Percentiles rank a stretch among this genome's conserved stretches.
phyloP scores from a whole-genome alignment of 495 filamentous ascomycete genomes.

The Xylaria grammica region DNA sequence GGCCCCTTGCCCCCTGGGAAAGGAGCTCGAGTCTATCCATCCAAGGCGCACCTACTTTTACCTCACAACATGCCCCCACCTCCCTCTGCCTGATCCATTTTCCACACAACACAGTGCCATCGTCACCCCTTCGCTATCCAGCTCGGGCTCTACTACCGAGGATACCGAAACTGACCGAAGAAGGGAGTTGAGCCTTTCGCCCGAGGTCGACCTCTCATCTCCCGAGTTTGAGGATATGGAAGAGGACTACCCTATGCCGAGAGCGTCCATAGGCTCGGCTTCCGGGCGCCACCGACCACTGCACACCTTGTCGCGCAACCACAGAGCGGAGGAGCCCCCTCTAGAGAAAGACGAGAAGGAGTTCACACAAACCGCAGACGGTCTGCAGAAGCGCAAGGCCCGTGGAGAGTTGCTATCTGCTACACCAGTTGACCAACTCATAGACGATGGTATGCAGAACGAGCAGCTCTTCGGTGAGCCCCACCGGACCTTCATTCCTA shows the following conservation, averaged over 20 bases:
- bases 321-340: slow-evolving; percentile 78
- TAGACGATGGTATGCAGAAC: slow-evolving; percentile 57
- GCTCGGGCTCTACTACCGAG: slow-evolving; percentile 67
- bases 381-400: slow-evolving; percentile 76
- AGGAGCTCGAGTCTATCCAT: slow-evolving; percentile 89
- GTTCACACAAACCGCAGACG: slow-evolving; percentile 92
- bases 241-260: slow-evolving; percentile 59
- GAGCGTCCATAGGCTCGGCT: slow-evolving; percentile 64
- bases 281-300: slow-evolving; percentile 51
- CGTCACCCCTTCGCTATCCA: slow-evolving; percentile 86
- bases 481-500: slow-evolving; percentile 37
- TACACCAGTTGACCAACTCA: slow-evolving; percentile 50
- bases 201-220: slow-evolving; percentile 89
- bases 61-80: slow-evolving; percentile 81
- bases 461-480: slow-evolving; percentile 59
- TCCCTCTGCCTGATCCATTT: slow-evolving; percentile 78
- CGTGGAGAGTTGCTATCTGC: slow-evolving; percentile 52
- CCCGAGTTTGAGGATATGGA: slow-evolving; percentile 83
- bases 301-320: slow-evolving; percentile 59
- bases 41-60: slow-evolving; percentile 96
- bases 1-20: slow-evolving; percentile 84
- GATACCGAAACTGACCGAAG: slow-evolving; percentile 74
- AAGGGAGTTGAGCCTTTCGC: slow-evolving; percentile 80
- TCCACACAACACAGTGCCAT: slow-evolving; percentile 61
- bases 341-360: slow-evolving; percentile 95